These are phyloP conservation scores for Saccharomycopsis malanga DNA, from an alignment of 805 yeast species.

Conservation along the genomic window DNA sequence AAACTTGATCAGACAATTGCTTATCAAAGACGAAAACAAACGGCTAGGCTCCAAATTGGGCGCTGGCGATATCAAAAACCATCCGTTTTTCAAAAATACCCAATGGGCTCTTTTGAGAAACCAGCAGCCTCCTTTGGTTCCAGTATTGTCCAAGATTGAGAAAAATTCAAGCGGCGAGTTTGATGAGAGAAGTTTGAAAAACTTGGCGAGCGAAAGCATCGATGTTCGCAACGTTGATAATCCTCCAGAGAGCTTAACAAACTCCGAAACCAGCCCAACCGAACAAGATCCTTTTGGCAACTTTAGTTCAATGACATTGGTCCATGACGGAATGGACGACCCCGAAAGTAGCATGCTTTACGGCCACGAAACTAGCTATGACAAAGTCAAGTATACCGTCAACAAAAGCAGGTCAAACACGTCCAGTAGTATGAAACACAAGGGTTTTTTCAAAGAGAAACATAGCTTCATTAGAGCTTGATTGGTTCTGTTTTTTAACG, in stretches of 20 bases:
- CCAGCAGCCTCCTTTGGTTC: slow-evolving; percentile 93
- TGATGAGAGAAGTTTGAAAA: slow-evolving; percentile 8
- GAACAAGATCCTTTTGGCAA: slow-evolving; percentile 71
- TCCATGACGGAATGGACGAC: slow-evolving; percentile 53
- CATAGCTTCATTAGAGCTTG: slow-evolving; percentile 14
- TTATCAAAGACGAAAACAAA: slow-evolving; percentile 83
- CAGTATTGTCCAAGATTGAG: slow-evolving; percentile 50
- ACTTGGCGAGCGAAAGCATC: slow-evolving; percentile 13
- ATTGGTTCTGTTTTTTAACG: not conserved
- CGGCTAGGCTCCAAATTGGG: slow-evolving; percentile 90
- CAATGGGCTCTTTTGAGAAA: slow-evolving; percentile 95
- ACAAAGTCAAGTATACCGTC: slow-evolving; percentile 52
- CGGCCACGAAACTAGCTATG: slow-evolving; percentile 38
- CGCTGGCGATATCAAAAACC: slow-evolving; percentile 89
- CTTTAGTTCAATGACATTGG: slow-evolving; percentile 80
- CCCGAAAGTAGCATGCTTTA: slow-evolving; percentile 40
- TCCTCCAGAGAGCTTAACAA: slow-evolving; percentile 30
- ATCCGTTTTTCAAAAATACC: slow-evolving; percentile 81
- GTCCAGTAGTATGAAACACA: slow-evolving; percentile 1
- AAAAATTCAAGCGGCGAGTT: slow-evolving; percentile 22
- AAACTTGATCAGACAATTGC: slow-evolving; percentile 67
- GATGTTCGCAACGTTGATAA: slow-evolving; percentile 1
- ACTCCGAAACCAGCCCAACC: slow-evolving; percentile 14
- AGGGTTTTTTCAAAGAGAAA: slow-evolving; percentile 20
- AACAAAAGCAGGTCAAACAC: slow-evolving; percentile 26